A percentile compares a stretch with the other conserved stretches of the same genome.
These are phyloP conservation scores for Ustilago nuda DNA, from an alignment of 1,284 basidiomycete genomes.

Conservation along the genomic window DNA sequence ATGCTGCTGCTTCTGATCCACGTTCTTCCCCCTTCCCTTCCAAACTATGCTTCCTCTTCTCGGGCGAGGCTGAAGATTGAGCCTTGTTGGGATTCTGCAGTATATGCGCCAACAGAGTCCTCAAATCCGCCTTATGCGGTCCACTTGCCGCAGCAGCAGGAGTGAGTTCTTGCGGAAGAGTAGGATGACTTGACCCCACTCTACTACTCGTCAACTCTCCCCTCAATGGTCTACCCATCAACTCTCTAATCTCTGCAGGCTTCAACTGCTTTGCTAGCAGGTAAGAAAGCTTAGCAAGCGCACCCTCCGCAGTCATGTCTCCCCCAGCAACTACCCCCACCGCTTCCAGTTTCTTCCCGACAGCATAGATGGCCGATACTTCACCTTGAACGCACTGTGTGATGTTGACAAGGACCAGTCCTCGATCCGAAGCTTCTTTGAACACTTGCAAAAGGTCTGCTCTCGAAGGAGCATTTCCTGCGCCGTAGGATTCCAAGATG, in stretches of 20 bases:
- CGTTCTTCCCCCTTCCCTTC: not conserved
- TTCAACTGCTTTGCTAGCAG: slow-evolving; percentile 86
- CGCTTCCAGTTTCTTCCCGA: slow-evolving; percentile 78
- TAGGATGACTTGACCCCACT: slow-evolving; percentile 9
- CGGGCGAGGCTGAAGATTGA: slow-evolving; percentile 8
- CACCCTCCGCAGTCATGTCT: slow-evolving; percentile 96
- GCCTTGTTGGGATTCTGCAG: slow-evolving; percentile 39
- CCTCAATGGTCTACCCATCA: slow-evolving; percentile 83
- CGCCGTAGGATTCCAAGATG: slow-evolving; percentile 88
- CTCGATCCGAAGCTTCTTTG: slow-evolving; percentile 82
- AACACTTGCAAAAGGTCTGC: slow-evolving; percentile 73
- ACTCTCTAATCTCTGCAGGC: slow-evolving; percentile 77
- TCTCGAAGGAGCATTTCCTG: slow-evolving; percentile 74
- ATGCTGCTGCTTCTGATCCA: slow-evolving; percentile 19
- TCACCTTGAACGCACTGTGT: slow-evolving; percentile 81
- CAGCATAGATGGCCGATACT: slow-evolving; percentile 76
- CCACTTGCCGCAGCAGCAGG: slow-evolving; percentile 13
- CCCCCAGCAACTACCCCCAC: slow-evolving; percentile 62
- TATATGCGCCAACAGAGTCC: slow-evolving; percentile 46
- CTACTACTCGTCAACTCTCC: slow-evolving; percentile 79
- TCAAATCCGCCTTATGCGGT: slow-evolving; percentile 42
- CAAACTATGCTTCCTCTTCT: not conserved
- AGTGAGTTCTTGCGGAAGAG: slow-evolving; percentile 32
- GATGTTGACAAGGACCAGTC: slow-evolving; percentile 88
- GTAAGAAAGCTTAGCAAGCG: slow-evolving; percentile 87